Conservation (phyloP, 208 protist species). For the Spongospora subterranea region DNA sequence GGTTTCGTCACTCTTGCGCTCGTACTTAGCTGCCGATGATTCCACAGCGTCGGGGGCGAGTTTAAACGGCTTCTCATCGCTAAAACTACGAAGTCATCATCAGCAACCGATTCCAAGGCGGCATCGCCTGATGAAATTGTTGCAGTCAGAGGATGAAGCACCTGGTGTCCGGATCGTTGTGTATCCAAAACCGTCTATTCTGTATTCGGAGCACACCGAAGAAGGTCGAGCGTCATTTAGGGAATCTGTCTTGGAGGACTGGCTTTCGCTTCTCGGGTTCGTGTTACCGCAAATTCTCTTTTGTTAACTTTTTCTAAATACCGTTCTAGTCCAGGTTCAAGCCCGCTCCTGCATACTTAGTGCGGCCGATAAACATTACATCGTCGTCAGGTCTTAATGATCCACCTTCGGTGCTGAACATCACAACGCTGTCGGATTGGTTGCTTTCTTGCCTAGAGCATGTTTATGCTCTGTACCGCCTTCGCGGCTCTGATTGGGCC, state of each 20-base stretch:
- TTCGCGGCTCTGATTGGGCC: neutral
- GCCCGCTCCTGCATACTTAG: neutral
- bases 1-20: conserved; percentile 18
- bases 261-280: conserved; percentile 7
- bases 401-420: neutral
- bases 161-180: conserved; percentile 20
- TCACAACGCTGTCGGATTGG: neutral
- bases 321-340: conserved; percentile 5
- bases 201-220: conserved; percentile 52
- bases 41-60: neutral
- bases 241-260: conserved; percentile 41
- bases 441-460: neutral
- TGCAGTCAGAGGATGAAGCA: neutral
- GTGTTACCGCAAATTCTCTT: neutral
- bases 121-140: neutral
- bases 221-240: conserved; percentile 22
- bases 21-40: conserved; percentile 9
- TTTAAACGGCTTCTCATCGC: too few species aligned
- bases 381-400: neutral
- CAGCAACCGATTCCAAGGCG: neutral
- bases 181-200: conserved; percentile 41
- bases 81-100: too few species aligned
- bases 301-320: neutral
- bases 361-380: neutral
- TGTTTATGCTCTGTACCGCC: neutral